These are phyloP conservation scores for Fraxinus albicans DNA, from an alignment of 305 asterid species.

Conservation along the genomic window DNA sequence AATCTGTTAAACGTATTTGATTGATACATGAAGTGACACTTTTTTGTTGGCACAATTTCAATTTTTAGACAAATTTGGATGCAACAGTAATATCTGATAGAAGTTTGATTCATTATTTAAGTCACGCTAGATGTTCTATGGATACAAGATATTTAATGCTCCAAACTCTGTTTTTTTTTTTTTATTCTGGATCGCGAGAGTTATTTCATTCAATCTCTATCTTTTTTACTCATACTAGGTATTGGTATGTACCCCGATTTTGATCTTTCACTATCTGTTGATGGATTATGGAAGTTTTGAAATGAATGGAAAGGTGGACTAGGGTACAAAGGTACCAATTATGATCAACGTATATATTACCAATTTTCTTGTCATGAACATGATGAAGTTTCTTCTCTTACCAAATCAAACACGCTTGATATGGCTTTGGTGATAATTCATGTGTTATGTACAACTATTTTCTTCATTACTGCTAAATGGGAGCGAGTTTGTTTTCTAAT, in stretches of 20 bases:
- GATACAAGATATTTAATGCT: no score
- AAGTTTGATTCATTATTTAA: no score
- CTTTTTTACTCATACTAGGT: no score
- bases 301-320: not conserved
- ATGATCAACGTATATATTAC: not conserved
- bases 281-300: no score
- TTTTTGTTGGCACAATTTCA: not conserved
- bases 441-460: not conserved
- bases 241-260: no score
- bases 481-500: not conserved
- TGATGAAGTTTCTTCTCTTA: not conserved
- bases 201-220: no score
- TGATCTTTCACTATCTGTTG: no score
- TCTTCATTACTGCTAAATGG: not conserved
- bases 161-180: no score
- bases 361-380: not conserved
- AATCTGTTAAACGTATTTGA: not conserved
- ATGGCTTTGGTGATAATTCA: not conserved
- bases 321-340: not conserved
- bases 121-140: no score
- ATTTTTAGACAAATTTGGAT: not conserved
- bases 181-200: no score
- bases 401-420: not conserved
- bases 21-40: not conserved
- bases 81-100: not conserved